phyloP scores from a whole-genome alignment of 257 asterid species.

The Gynochthodes officinalis region DNA sequence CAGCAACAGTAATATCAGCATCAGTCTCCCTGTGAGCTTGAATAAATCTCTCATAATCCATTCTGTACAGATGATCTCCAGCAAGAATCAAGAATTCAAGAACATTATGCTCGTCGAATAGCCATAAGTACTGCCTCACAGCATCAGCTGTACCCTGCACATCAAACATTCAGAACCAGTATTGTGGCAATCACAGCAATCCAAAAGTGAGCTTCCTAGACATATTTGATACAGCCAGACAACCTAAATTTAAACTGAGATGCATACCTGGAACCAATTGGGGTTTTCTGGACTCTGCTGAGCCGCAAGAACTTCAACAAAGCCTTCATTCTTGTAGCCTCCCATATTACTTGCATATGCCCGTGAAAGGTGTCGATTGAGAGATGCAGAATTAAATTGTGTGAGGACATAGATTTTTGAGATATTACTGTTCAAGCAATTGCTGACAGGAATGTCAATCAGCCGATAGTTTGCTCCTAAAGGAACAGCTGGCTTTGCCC shows the following conservation, averaged over 20 bases:
- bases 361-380: slow-evolving; percentile 90
- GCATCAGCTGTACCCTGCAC: slow-evolving; percentile 95
- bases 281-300: slow-evolving; percentile 98
- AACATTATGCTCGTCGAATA: slow-evolving; percentile 86
- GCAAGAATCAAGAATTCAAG: slow-evolving; percentile 86
- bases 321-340: slow-evolving; percentile 85
- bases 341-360: slow-evolving; percentile 95
- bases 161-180: background rate
- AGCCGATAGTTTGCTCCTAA: slow-evolving; percentile 91
- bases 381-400: slow-evolving; percentile 94
- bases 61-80: slow-evolving; percentile 91
- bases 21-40: slow-evolving; percentile 99
- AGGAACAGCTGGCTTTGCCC: slow-evolving; percentile 98
- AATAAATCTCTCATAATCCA: slow-evolving; percentile 92
- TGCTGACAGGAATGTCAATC: slow-evolving; percentile 96
- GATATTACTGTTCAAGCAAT: slow-evolving; percentile 87
- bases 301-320: slow-evolving; percentile 98
- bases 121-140: slow-evolving; percentile 89
- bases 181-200: background rate
- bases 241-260: background rate
- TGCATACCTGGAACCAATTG: slow-evolving; percentile 84
- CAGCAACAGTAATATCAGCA: slow-evolving; percentile 97
- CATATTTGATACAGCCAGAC: background rate
- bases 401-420: slow-evolving; percentile 93
- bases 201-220: background rate